Evolutionary conservation across 768 basidiomycete species (phyloP).

Genomic region (Mycena indigotica): DNA sequence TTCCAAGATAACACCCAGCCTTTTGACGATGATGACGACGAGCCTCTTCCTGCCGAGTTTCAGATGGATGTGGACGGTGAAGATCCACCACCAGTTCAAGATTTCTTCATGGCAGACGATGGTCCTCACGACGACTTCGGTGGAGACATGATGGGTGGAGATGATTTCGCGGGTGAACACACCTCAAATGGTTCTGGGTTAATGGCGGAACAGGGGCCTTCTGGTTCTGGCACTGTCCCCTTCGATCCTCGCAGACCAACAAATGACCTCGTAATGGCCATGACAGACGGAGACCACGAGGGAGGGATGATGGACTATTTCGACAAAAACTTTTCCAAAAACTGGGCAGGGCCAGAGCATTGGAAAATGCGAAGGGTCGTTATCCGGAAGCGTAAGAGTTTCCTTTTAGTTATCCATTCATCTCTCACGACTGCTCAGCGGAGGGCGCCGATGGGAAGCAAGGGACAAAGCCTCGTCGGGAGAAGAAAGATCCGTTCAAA

Average conservation of each 20-base stretch:
- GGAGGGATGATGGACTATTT: conserved; percentile 83
- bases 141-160: conserved; percentile 43
- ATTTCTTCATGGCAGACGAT: conserved; percentile 70
- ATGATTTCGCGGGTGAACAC: conserved; percentile 46
- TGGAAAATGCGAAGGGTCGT: conserved; percentile 85
- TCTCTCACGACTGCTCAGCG: conserved; percentile 12
- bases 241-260: conserved; percentile 86
- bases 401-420: neutral
- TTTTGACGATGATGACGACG: conserved; percentile 46
- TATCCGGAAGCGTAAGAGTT: conserved; percentile 73
- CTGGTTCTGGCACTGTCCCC: conserved; percentile 59
- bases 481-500: conserved; percentile 80
- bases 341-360: conserved; percentile 99
- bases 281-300: conserved; percentile 65
- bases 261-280: conserved; percentile 81
- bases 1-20: conserved; percentile 55
- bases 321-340: conserved; percentile 82
- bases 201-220: conserved; percentile 41
- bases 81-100: conserved; percentile 49
- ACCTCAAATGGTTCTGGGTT: conserved; percentile 49
- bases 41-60: conserved; percentile 33
- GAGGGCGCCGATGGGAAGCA: conserved; percentile 47
- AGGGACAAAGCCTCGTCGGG: conserved; percentile 52
- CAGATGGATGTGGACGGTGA: conserved; percentile 46
- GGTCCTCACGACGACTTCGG: conserved; percentile 51